A percentile compares a stretch with the other conserved stretches of the same genome.
phyloP scores from a whole-genome alignment of 2,329 filamentous ascomycete species.

The Trichoderma afroharzianum region DNA sequence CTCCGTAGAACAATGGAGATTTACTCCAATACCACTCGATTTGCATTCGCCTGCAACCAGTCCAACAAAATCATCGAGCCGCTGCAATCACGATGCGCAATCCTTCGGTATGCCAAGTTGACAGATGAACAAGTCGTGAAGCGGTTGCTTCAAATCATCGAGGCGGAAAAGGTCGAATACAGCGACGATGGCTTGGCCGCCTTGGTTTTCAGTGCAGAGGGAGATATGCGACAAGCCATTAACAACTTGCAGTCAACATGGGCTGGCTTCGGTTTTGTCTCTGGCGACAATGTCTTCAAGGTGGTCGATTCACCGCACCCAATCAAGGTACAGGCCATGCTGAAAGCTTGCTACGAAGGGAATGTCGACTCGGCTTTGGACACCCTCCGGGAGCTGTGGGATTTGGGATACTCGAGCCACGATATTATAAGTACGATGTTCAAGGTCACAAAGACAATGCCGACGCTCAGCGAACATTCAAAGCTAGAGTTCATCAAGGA shows the following conservation, averaged over 20 bases:
- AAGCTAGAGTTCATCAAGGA: constrained; percentile 98
- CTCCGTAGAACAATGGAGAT: constrained; percentile 97
- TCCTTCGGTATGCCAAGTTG: constrained; percentile 86
- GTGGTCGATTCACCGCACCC: constrained; percentile 97
- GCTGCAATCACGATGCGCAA: constrained; percentile 94
- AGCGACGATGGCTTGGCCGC: constrained; percentile 92
- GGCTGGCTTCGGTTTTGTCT: constrained; percentile 95
- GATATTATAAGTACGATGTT: constrained; percentile 99
- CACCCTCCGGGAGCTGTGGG: constrained; percentile 85
- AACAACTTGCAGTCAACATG: constrained; percentile 94
- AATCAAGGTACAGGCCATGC: constrained; percentile 97
- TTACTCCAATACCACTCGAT: constrained; percentile 91
- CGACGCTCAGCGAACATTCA: constrained; percentile 85
- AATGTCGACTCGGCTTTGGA: constrained; percentile 87
- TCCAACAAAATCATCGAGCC: constrained; percentile 99
- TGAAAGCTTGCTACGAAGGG: constrained; percentile 92
- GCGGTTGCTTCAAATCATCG: constrained; percentile 84
- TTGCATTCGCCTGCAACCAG: constrained; percentile 97
- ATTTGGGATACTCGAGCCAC: constrained; percentile 93
- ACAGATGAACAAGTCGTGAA: constrained; percentile 92
- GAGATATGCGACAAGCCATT: constrained; percentile 98
- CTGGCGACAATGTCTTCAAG: constrained; percentile 94
- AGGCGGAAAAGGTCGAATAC: constrained; percentile 85
- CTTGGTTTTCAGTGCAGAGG: constrained; percentile 95
- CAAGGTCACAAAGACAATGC: constrained; percentile 93